Base-by-base conservation (phyloP, 345 rosid genomes). In the Citrus sinensis region DNA sequence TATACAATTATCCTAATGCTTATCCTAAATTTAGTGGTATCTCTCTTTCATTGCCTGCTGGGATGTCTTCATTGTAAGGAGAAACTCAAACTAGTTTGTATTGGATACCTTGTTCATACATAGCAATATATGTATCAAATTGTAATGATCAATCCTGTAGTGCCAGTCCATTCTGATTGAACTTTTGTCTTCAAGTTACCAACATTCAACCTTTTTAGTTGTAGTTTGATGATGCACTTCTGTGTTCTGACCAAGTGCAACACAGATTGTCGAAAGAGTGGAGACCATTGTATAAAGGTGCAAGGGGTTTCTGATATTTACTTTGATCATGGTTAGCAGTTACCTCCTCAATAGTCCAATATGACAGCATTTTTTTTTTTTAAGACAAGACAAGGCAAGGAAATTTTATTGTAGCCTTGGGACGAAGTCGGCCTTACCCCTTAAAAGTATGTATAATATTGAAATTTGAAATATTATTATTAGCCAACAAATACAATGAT, bases 401-500 rank as follows among this genome's bases (percentile, higher is more conserved):
- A 40, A 40, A 9, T 40, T 40, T 40, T 40, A 9, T 40, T 40
- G 13, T 40, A 9, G 46, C 13, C 51, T 10, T 11, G 4, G 4
- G 51, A 10, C 51, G 51, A 10, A 11, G 16, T 42, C 16, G 3
- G 51, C 51, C 16, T 42, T 42, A 42, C 51, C 16, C 16, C 46
- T 40, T 40, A 9, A 40, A 40, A 40, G 2, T 2, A 40, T 9
- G 46, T 9, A 9, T 40, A 40, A 40, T 40, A 40, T 42, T 42
- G 8, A 70, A 35, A 39, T 76, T 56, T 32, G 5, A 19, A 2
- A 11, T 42, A 49, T 37, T 22, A 5, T 80, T 34, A 60, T 24
- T 73, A 24, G 37, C 74, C 75, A 42, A 77, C 30, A 29, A 72
- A 9, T 61, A 39, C 68, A 74, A 70, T 74, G 61, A 78, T 76